Evolutionary conservation across 1,284 basidiomycete genomes (phyloP), one percentile per base, ranked within the genome.

Genomic region (Rhizopogon parksii): DNA sequence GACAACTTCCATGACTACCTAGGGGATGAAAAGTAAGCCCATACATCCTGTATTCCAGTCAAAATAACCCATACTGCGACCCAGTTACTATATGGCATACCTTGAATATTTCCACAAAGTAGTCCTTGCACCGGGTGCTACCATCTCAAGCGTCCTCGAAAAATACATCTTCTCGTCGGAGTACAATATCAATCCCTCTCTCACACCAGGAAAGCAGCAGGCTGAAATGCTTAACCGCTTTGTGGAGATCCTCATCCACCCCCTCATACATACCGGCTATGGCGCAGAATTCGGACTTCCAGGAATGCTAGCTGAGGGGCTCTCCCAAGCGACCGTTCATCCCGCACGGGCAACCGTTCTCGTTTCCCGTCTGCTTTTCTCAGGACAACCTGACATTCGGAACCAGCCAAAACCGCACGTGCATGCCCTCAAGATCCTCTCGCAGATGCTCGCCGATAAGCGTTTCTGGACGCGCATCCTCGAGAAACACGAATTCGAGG

Each of bases 221-320:
- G 78, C 80, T 1, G 65, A 75, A 55, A 85, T 88, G 82, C 61
- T 85, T 3, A 77, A 73, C 54, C 75, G 83, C 4, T 72, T 84
- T 57, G 55, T 85, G 7, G 73, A 75, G 6, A 80, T 79, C 9
- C 64, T 85, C 11, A 40, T 86, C 0, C 85, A 88, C 53, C 82
- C 83, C 0, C 60, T 85, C 53, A 85, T 88, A 34, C 82, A 85
- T 53, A 57, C 70, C 0, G 83, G 81, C 1, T 83, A 82, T 60
- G 85, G 82, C 2, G 63, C 74, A 3, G 85, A 87, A 59, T 84
- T 87, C 56, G 73, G 74, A 4, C 60, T 85, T 11, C 73, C 72
- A 2, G 85, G 85, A 4, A 76, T 84, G 60, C 64, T 82, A 12
- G 77, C 78, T 2, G 83, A 87, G 74, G 83, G 77, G 39, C 68